Conservation (phyloP, 768 basidiomycete species). For the Pisolithus marmoratus region DNA sequence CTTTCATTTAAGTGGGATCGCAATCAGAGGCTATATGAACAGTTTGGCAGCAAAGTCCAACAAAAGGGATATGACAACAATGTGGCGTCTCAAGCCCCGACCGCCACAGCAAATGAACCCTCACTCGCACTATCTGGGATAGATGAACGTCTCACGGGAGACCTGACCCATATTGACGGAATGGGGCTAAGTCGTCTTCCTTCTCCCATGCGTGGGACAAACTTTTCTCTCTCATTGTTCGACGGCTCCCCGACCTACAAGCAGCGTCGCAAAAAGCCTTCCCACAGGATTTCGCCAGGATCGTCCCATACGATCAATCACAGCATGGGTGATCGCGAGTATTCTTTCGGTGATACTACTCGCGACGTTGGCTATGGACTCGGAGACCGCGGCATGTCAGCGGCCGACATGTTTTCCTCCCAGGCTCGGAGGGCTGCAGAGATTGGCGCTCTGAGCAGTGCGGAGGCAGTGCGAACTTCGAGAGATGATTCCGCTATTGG, state of each 20-base stretch:
- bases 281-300: constrained; percentile 30
- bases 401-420: constrained; percentile 62
- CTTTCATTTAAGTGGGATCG: constrained; percentile 85
- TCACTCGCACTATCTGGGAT: constrained; percentile 4
- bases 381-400: constrained; percentile 35
- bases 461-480: constrained; percentile 10
- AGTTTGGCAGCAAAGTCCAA: constrained; percentile 53
- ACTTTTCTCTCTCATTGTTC: constrained; percentile 57
- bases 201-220: constrained; percentile 14
- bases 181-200: constrained; percentile 11
- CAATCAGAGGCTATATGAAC: constrained; percentile 81
- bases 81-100: constrained; percentile 28
- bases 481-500: constrained; percentile 4
- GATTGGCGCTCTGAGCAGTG: not conserved
- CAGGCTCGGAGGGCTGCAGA: constrained; percentile 35
- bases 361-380: constrained; percentile 20
- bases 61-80: constrained; percentile 31
- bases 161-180: constrained; percentile 19
- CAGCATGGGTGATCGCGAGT: constrained; percentile 18
- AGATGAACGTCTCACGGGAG: constrained; percentile 8
- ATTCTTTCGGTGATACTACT: constrained; percentile 6
- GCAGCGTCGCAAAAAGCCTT: constrained; percentile 73
- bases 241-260: constrained; percentile 88
- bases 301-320: constrained; percentile 22
- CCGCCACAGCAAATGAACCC: constrained; percentile 25